Conservation (phyloP, 768 basidiomycete species). For the Kwoniella shandongensis region DNA sequence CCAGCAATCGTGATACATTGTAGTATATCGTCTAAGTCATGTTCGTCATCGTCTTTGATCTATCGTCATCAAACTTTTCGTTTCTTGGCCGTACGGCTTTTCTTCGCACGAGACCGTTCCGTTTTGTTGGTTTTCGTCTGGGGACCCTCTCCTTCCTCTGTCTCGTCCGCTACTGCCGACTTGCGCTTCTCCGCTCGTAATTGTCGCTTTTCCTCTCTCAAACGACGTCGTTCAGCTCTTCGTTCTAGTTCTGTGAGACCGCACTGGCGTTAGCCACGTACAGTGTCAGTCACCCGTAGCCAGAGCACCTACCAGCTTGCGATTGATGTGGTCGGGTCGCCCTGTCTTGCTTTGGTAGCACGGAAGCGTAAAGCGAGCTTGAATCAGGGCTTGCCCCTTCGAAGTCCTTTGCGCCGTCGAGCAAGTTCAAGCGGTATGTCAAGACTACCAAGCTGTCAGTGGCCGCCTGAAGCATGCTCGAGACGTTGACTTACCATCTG, state of each 20-base stretch:
- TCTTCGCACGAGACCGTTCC: not conserved
- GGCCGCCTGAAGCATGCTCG: not conserved
- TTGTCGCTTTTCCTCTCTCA: conserved; percentile 2
- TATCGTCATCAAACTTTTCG: no score
- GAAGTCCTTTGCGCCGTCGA: not conserved
- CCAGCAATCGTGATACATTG: no score
- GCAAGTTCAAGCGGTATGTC: conserved; percentile 6
- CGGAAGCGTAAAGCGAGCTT: conserved; percentile 14
- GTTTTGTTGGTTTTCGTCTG: not conserved
- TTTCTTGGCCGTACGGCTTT: no score
- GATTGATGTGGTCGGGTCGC: conserved; percentile 16
- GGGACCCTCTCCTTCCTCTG: not conserved
- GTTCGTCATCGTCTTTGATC: not conserved
- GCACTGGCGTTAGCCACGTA: no score
- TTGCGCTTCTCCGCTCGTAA: not conserved
- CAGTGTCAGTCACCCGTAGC: no score
- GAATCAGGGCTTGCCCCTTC: not conserved
- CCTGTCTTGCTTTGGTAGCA: conserved; percentile 13
- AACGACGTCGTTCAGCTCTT: conserved; percentile 14
- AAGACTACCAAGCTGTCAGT: conserved; percentile 5
- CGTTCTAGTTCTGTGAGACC: conserved; percentile 8
- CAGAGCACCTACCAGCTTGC: conserved; percentile 13
- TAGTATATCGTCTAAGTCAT: not conserved
- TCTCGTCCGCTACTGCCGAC: not conserved
- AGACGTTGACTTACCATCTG: conserved; percentile 12